phyloP scores from a whole-genome alignment of 257 asterid genomes.

The Pogostemon cablin region DNA sequence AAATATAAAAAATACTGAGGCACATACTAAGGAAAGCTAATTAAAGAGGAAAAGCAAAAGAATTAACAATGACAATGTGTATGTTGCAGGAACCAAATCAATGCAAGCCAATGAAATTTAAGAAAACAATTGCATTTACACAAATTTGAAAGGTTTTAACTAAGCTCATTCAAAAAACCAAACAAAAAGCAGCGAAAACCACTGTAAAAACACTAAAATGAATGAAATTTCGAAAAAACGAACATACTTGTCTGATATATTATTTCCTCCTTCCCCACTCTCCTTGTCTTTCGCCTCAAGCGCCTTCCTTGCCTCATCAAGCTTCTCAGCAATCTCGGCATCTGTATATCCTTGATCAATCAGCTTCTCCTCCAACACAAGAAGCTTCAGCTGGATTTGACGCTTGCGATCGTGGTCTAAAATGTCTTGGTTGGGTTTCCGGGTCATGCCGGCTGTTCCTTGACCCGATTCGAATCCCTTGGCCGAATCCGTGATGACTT shows the following conservation, averaged over 20 bases:
- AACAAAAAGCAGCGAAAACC: neutral
- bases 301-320: conserved; percentile 59
- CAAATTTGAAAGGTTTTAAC: neutral
- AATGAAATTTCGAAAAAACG: neutral
- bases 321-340: conserved; percentile 71
- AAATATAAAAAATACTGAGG: neutral
- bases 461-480: conserved; percentile 67
- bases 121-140: neutral
- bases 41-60: neutral
- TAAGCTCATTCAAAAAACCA: neutral
- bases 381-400: conserved; percentile 76
- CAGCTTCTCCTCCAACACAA: conserved; percentile 74
- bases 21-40: neutral
- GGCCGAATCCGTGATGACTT: conserved; percentile 50
- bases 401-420: conserved; percentile 97
- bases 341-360: conserved; percentile 77
- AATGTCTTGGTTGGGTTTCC: conserved; percentile 68
- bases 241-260: conserved; percentile 46
- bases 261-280: conserved; percentile 50
- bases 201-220: neutral
- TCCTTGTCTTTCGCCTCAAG: conserved; percentile 62
- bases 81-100: neutral
- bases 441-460: conserved; percentile 71
- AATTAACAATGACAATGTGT: neutral
- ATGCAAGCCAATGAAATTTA: neutral